phyloP scores from a whole-genome alignment of 768 basidiomycete species.

The Saitozyma podzolica region DNA sequence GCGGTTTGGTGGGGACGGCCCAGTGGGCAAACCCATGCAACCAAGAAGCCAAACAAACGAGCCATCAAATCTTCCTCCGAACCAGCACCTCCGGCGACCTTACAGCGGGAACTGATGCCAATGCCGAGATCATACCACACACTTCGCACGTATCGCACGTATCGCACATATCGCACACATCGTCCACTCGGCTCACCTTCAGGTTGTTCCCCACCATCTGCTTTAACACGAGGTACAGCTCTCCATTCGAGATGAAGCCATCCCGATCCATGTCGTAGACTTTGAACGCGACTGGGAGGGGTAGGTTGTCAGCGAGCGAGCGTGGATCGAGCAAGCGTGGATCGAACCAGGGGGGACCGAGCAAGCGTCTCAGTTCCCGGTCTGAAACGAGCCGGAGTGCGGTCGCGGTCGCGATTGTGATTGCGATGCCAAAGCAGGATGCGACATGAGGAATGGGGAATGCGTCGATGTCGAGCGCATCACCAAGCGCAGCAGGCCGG shows the following conservation, averaged over 20 bases:
- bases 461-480: too few species aligned
- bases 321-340: not conserved
- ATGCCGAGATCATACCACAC: not conserved
- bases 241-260: constrained; percentile 96
- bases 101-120: too few species aligned
- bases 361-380: not conserved
- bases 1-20: not conserved
- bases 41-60: too few species aligned
- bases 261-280: constrained; percentile 99
- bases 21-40: not conserved
- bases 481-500: too few species aligned
- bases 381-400: too few species aligned
- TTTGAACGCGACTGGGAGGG: constrained; percentile 88
- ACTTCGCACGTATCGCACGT: too few species aligned
- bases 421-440: too few species aligned
- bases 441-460: too few species aligned
- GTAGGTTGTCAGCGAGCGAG: not conserved
- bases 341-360: not conserved
- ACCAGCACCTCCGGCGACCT: too few species aligned
- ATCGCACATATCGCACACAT: too few species aligned
- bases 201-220: constrained; percentile 99
- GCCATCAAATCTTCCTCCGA: too few species aligned
- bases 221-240: constrained; percentile 96
- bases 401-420: too few species aligned
- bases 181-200: constrained; percentile 63